Evolutionary conservation across 2,329 filamentous ascomycete genomes (phyloP).

Genomic region (Colletotrichum navitas): DNA sequence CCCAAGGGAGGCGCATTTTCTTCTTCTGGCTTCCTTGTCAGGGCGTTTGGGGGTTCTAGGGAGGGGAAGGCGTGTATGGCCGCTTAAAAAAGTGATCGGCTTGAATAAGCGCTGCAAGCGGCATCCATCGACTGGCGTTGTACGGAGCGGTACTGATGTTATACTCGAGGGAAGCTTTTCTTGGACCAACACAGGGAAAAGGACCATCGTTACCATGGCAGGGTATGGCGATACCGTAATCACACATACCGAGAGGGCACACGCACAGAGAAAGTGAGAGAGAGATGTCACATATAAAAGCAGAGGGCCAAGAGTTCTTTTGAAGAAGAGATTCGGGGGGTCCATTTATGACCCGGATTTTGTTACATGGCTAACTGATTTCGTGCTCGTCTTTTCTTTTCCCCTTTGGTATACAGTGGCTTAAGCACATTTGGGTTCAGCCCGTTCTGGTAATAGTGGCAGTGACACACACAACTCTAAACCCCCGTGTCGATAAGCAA

Average conservation of each 20-base stretch:
- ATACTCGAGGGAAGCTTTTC: not conserved
- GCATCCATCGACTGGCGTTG: conserved; percentile 5
- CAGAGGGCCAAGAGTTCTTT: not conserved
- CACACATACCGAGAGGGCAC: no score
- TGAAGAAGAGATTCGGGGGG: conserved; percentile 38
- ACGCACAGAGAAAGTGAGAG: no score
- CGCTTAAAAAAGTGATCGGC: not conserved
- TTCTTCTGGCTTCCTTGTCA: conserved; percentile 6
- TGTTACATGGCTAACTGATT: conserved; percentile 33
- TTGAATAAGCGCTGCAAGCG: conserved; percentile 2
- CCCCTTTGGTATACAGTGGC: conserved; percentile 10
- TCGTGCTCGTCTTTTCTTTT: conserved; percentile 8
- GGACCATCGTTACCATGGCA: no score
- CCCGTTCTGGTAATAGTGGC: conserved; percentile 5
- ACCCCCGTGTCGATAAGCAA: conserved; percentile 20
- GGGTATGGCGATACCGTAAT: not conserved
- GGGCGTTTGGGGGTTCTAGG: conserved; percentile 26
- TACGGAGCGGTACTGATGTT: not conserved
- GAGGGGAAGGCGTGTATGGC: not conserved
- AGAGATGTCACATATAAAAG: not conserved
- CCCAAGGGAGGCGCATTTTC: not conserved
- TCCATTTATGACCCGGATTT: conserved; percentile 18
- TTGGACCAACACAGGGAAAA: not conserved
- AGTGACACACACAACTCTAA: conserved; percentile 23
- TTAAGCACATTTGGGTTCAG: not conserved